Evolutionary conservation across 2,329 filamentous ascomycete genomes (phyloP).

Genomic region (Trichophyton verrucosum): DNA sequence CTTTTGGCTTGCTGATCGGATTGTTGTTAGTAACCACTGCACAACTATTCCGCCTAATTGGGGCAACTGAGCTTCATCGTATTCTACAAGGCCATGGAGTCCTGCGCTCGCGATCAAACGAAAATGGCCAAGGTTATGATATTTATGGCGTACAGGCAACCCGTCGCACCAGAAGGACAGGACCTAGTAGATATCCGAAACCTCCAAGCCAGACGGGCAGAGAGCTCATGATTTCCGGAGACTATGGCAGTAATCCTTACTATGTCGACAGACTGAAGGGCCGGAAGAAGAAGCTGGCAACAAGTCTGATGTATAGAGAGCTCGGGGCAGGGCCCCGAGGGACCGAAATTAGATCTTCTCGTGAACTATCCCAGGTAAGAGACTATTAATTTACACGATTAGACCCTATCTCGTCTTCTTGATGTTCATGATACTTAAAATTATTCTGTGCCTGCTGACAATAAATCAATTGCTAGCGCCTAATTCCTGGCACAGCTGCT

Average conservation of each 20-base stretch:
- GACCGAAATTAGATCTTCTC: conserved; percentile 48
- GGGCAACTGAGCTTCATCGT: conserved; percentile 40
- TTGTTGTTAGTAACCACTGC: conserved; percentile 21
- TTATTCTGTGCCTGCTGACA: background rate
- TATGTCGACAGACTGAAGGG: conserved; percentile 39
- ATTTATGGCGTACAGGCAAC: background rate
- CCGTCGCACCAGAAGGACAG: conserved; percentile 18
- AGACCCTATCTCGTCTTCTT: background rate
- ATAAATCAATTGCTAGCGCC: conserved; percentile 36
- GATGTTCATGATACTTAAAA: too few relatives aligned
- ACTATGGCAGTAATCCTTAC: conserved; percentile 60
- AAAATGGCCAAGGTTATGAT: background rate
- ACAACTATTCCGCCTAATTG: conserved; percentile 44
- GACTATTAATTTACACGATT: background rate
- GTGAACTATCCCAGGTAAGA: conserved; percentile 55
- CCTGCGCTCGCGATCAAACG: conserved; percentile 20
- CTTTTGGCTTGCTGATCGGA: conserved; percentile 6
- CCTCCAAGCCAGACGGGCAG: conserved; percentile 67
- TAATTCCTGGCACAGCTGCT: conserved; percentile 64
- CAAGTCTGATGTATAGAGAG: conserved; percentile 68
- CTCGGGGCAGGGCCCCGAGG: conserved; percentile 54
- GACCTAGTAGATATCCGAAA: conserved; percentile 54
- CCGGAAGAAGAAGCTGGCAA: conserved; percentile 49
- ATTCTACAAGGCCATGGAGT: conserved; percentile 34
- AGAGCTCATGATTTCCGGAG: conserved; percentile 68